Evolutionary conservation across 208 protist genomes (phyloP).

Genomic region (Crithidia mellificae): DNA sequence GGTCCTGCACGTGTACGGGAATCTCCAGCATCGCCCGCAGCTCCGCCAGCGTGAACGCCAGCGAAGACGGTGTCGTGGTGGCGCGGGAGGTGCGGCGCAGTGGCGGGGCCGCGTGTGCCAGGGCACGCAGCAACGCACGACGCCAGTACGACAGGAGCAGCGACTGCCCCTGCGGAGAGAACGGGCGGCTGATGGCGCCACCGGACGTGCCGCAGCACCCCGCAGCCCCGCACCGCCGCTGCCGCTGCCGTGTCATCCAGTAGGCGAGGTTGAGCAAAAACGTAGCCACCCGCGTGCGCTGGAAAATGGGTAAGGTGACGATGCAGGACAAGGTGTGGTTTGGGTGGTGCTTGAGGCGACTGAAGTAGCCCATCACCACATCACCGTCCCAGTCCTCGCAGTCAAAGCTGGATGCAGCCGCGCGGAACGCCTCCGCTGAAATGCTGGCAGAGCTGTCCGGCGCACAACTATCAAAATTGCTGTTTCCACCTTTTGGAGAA

Average conservation of each 20-base stretch:
- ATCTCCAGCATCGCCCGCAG: constrained; percentile 32
- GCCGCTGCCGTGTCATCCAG: constrained; percentile 50
- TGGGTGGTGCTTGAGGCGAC: constrained; percentile 60
- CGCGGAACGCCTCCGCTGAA: constrained; percentile 39
- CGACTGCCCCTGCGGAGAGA: constrained; percentile 66
- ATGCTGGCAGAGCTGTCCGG: too few species aligned
- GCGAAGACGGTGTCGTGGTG: not conserved
- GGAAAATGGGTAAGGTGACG: constrained; percentile 67
- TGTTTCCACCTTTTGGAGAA: too few species aligned
- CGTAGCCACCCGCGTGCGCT: constrained; percentile 45
- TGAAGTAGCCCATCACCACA: constrained; percentile 69
- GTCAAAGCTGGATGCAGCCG: constrained; percentile 46
- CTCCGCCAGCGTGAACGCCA: constrained; percentile 25
- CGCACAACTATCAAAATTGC: too few species aligned
- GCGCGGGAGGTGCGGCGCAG: constrained; percentile 9
- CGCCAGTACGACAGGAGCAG: constrained; percentile 75
- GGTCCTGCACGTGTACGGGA: constrained; percentile 41
- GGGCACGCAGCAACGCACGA: constrained; percentile 28
- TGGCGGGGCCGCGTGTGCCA: constrained; percentile 13
- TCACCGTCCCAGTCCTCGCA: constrained; percentile 55
- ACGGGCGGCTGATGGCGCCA: constrained; percentile 62
- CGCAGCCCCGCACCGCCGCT: constrained; percentile 50
- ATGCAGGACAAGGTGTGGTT: constrained; percentile 77
- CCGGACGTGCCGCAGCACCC: constrained; percentile 47
- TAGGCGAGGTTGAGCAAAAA: constrained; percentile 75